Evolutionary conservation across 2,329 filamentous ascomycete genomes (phyloP), one percentile per base, ranked within the genome.

Genomic region (Triangularia setosa): DNA sequence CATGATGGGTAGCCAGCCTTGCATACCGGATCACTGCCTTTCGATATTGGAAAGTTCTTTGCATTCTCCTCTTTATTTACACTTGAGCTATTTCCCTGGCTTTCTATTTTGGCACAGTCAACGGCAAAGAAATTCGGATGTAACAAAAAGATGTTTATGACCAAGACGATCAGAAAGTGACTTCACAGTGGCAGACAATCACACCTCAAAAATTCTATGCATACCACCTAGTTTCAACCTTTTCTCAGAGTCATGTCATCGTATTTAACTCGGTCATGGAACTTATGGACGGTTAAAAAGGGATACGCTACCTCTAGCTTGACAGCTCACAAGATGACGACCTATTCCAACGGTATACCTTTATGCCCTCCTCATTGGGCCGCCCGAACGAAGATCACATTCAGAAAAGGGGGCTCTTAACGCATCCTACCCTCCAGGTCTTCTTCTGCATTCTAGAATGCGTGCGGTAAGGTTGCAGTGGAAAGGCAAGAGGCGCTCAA

Each of bases 241-340:
- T 21, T 21, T 21, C 14, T 12, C 40, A 21, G 40, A 48, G 6
- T 48, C 40, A 48, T 48, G 6, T 48, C 40, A 48, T 48, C 7
- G 40, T 48, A 48, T 48, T 48, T n/a, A 3, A 48, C 40, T 48
- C 18, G 11, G 16, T 8, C 16, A 11, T 44, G n/a, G 35, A 3
- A 44, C 40, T 48, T 48, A 21, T 18, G 40, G n/a, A 48, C n/a
- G 18, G 40, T 9, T 48, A 23, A 21, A 48, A 48, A 21, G 40
- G 40, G 40, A 48, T 48, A 48, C 40, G 18, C 40, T n/a, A 48
- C 40, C 40, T 48, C 7, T 18, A 48, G 18, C 40, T 48, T 48
- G 40, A 59, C 55, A 54, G 63, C 64, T 64, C 63, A 67, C 65
- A 30, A 48, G 56, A 64, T 23, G 35, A 25, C 30, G 44, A 63